Evolutionary conservation across 345 rosid genomes (phyloP).

Genomic region (thale cress (Arabidopsis thaliana)): TAIR10.1 NC_003071.7:9258501-9259000

Average conservation of each 20-base stretch:
- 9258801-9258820: slow-evolving; percentile 33
- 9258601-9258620: slow-evolving; percentile 17
- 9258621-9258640: slow-evolving; percentile 23
- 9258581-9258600: slow-evolving; percentile 24
- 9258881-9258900: slow-evolving; percentile 45
- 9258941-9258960: slow-evolving; percentile 14
- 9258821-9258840: slow-evolving; percentile 8
- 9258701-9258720: slow-evolving; percentile 26
- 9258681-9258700: slow-evolving; percentile 21
- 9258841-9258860: slow-evolving; percentile 43
- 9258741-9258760: slow-evolving; percentile 44
- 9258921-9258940: slow-evolving; percentile 29
- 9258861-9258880: slow-evolving; percentile 47
- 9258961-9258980: slow-evolving; percentile 39
- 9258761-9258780: slow-evolving; percentile 6
- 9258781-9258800: slow-evolving; percentile 45
- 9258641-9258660: slow-evolving; percentile 27
- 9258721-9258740: slow-evolving; percentile 35
- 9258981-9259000: slow-evolving; percentile 32
- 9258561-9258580: slow-evolving; percentile 5
- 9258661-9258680: slow-evolving; percentile 32
- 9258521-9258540: slow-evolving; percentile 33
- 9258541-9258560: slow-evolving; percentile 29
- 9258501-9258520: slow-evolving; percentile 29
- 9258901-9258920: slow-evolving; percentile 29